Percentiles rank a stretch among this genome's conserved stretches.
These are phyloP conservation scores for Dujonia santamariae DNA, from an alignment of 1,139 yeast genomes.

Conservation along the genomic window DNA sequence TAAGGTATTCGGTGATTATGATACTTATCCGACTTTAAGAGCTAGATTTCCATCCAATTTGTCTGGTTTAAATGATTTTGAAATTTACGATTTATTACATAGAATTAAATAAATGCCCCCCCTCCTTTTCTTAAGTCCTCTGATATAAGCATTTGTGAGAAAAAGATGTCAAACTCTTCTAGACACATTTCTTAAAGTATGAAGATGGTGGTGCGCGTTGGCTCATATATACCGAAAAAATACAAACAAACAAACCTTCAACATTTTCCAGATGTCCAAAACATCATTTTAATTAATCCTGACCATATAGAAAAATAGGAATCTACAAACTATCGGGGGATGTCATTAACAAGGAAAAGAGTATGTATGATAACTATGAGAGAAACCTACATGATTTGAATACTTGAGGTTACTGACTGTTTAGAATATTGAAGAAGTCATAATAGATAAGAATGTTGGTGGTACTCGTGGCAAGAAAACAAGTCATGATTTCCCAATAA, in stretches of 20 bases:
- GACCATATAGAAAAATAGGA: too few relatives aligned
- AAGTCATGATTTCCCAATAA: slow-evolving; percentile 8
- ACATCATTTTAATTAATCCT: too few relatives aligned
- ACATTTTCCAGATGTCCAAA: too few relatives aligned
- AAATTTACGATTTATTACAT: slow-evolving; percentile 28
- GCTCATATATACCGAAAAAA: too few relatives aligned
- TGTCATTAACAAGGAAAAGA: slow-evolving; percentile 40
- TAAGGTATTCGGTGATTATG: slow-evolving; percentile 14
- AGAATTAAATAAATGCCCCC: slow-evolving; percentile 29
- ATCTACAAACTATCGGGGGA: slow-evolving; percentile 11
- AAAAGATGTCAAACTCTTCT: too few relatives aligned
- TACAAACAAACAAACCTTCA: too few relatives aligned
- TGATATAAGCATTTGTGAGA: too few relatives aligned
- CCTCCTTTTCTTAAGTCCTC: too few relatives aligned
- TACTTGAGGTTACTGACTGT: not conserved
- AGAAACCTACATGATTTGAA: not conserved
- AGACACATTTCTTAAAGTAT: too few relatives aligned
- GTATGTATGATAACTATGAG: slow-evolving; percentile 23
- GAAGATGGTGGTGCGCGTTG: too few relatives aligned
- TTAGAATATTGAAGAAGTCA: slow-evolving; percentile 1
- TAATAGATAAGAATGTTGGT: not conserved
- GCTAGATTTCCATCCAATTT: slow-evolving; percentile 21
- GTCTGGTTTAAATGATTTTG: slow-evolving; percentile 30
- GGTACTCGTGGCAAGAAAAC: not conserved
- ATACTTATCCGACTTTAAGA: slow-evolving; percentile 20